A percentile compares a stretch with the other conserved stretches of the same genome.
Conservation (phyloP, 2,329 filamentous ascomycete species). For the Hypoxylon sp. region DNA sequence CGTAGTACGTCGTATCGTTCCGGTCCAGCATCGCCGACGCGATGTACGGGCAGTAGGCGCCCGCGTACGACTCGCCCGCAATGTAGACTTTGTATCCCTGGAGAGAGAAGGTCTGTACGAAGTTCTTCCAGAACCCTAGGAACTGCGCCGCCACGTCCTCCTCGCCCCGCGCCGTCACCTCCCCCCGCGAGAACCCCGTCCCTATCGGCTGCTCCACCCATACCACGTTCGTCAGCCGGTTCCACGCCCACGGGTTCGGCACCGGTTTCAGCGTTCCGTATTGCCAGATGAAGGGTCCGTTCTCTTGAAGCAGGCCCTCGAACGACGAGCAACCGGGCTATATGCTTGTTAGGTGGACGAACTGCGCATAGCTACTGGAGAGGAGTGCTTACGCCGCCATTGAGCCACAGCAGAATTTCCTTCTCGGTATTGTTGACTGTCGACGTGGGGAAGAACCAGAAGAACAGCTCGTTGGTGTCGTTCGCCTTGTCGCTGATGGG, state of each 20-base stretch:
- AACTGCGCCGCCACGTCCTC: constrained; percentile 78
- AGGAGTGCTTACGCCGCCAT: constrained; percentile 56
- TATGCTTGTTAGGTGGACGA: neutral
- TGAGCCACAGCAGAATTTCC: constrained; percentile 66
- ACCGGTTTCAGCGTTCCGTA: constrained; percentile 75
- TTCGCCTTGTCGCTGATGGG: constrained; percentile 62
- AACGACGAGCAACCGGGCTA: constrained; percentile 71
- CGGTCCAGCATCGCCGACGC: constrained; percentile 63
- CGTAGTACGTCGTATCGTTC: constrained; percentile 61
- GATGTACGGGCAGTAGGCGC: constrained; percentile 68
- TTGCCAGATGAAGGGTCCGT: constrained; percentile 79
- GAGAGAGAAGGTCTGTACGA: constrained; percentile 65
- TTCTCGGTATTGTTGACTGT: constrained; percentile 57
- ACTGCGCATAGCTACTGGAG: neutral
- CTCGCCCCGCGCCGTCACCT: constrained; percentile 71
- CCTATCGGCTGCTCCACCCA: constrained; percentile 78
- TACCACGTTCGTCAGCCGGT: constrained; percentile 79
- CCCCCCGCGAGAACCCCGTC: constrained; percentile 77
- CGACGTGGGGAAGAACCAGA: constrained; percentile 68
- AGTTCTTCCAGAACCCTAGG: constrained; percentile 76
- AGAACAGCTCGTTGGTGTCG: constrained; percentile 60
- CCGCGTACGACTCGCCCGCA: constrained; percentile 66
- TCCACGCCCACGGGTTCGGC: constrained; percentile 78
- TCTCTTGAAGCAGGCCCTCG: constrained; percentile 79
- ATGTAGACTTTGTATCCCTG: constrained; percentile 65